These are phyloP conservation scores for Calonectria crousiana DNA, from an alignment of 2,329 filamentous ascomycete species.

Conservation along the genomic window DNA sequence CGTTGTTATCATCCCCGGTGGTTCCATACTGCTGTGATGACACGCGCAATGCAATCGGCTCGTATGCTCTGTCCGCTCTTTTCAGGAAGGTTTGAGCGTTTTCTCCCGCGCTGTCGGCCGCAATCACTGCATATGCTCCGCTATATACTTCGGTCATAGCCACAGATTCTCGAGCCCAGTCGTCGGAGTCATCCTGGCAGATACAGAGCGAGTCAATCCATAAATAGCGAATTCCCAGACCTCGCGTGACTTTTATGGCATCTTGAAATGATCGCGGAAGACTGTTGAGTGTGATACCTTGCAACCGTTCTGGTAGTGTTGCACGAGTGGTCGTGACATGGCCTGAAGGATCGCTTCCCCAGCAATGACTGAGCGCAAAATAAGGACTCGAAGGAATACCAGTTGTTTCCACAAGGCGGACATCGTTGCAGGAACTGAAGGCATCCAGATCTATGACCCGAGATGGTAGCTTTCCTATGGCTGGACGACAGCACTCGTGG, in stretches of 20 bases:
- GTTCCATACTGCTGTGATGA: neutral
- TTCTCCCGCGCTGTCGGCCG: neutral
- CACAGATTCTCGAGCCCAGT: conserved; percentile 23
- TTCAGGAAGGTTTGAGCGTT: neutral
- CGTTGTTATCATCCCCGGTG: neutral
- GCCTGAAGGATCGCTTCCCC: neutral
- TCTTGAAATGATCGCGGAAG: conserved; percentile 23
- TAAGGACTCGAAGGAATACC: neutral
- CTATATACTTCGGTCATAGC: conserved; percentile 25
- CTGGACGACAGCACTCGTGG: neutral
- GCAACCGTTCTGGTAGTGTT: neutral
- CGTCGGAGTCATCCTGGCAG: conserved; percentile 25
- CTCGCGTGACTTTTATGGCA: conserved; percentile 19
- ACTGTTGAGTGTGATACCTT: neutral
- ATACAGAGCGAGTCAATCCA: conserved; percentile 33
- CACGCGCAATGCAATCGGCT: neutral
- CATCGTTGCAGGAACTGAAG: neutral
- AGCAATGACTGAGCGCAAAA: conserved; percentile 27
- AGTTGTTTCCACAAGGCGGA: conserved; percentile 6
- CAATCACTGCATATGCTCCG: conserved; percentile 13
- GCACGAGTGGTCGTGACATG: conserved; percentile 15
- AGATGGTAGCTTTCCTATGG: conserved; percentile 12
- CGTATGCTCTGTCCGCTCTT: neutral
- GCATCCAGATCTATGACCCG: conserved; percentile 20
- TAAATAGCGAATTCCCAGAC: conserved; percentile 15